phyloP scores from a whole-genome alignment of 208 protist species.

The Trypanosoma cruzi region DNA sequence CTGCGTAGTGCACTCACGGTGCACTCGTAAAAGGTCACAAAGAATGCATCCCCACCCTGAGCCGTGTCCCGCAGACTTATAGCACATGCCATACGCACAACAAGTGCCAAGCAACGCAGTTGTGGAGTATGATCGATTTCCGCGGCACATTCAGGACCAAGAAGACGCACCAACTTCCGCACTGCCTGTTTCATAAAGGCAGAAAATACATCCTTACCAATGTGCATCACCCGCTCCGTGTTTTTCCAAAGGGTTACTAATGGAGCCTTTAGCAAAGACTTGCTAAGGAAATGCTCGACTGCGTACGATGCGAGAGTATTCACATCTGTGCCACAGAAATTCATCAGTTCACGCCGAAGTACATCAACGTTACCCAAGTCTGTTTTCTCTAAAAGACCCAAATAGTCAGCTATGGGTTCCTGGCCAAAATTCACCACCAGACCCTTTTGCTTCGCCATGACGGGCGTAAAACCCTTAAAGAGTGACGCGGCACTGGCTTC shows the following conservation, averaged over 20 bases:
- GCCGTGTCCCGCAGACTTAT: conserved; percentile 13
- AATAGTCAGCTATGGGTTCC: conserved; percentile 37
- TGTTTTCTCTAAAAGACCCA: conserved; percentile 32
- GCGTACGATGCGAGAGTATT: conserved; percentile 23
- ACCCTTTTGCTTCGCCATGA: conserved; percentile 17
- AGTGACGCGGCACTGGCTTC: conserved; percentile 17
- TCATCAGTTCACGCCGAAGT: conserved; percentile 32
- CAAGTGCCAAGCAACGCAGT: conserved; percentile 22
- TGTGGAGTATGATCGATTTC: conserved; percentile 17
- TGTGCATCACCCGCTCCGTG: conserved; percentile 24
- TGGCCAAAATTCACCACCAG: conserved; percentile 35
- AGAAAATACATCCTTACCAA: conserved; percentile 23
- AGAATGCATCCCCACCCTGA: conserved; percentile 12
- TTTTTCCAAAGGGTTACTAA: conserved; percentile 35
- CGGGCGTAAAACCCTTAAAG: conserved; percentile 23
- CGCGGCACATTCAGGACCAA: conserved; percentile 20
- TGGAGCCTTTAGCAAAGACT: conserved; percentile 8
- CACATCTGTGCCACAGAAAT: conserved; percentile 23
- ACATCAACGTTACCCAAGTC: conserved; percentile 18
- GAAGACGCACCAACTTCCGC: conserved; percentile 13
- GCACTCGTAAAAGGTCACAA: conserved; percentile 31
- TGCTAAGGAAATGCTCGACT: conserved; percentile 31
- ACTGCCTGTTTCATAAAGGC: conserved; percentile 20
- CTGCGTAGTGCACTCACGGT: conserved; percentile 32
- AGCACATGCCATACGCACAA: conserved; percentile 31